Conservation (phyloP, 108 stramenopile species). For the Skeletonema potamos region DNA sequence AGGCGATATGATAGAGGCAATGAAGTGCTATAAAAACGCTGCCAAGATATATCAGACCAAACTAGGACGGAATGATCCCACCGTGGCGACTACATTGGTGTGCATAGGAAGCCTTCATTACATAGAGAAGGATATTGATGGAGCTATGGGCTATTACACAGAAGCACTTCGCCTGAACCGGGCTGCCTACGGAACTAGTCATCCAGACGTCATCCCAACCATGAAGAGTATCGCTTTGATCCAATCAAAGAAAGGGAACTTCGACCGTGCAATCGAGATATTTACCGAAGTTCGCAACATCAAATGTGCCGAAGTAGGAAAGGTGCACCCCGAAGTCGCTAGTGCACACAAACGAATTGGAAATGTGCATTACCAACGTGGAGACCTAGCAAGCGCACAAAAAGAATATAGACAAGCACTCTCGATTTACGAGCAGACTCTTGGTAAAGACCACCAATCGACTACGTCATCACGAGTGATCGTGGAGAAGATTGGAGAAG, state of each 20-base stretch:
- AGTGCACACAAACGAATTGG: conserved; percentile 78
- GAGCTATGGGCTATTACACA: conserved; percentile 77
- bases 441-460: conserved; percentile 61
- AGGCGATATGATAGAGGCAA: conserved; percentile 64
- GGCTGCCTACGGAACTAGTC: conserved; percentile 73
- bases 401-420: conserved; percentile 75
- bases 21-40: conserved; percentile 79
- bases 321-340: conserved; percentile 74
- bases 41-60: conserved; percentile 77
- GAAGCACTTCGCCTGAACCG: conserved; percentile 79
- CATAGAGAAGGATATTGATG: conserved; percentile 70
- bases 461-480: conserved; percentile 23
- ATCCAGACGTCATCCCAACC: conserved; percentile 86
- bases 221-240: conserved; percentile 81
- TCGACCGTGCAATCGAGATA: conserved; percentile 63
- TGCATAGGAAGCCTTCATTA: conserved; percentile 83
- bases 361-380: conserved; percentile 86
- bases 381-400: conserved; percentile 71
- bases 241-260: conserved; percentile 70
- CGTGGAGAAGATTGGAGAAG: conserved; percentile 25
- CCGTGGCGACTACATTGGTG: conserved; percentile 75
- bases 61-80: conserved; percentile 71
- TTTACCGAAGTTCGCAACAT: conserved; percentile 77
- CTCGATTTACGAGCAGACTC: conserved; percentile 62
- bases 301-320: conserved; percentile 65